phyloP scores from a whole-genome alignment of 2,329 filamentous ascomycete species.

The Penicillium capsulatum region DNA sequence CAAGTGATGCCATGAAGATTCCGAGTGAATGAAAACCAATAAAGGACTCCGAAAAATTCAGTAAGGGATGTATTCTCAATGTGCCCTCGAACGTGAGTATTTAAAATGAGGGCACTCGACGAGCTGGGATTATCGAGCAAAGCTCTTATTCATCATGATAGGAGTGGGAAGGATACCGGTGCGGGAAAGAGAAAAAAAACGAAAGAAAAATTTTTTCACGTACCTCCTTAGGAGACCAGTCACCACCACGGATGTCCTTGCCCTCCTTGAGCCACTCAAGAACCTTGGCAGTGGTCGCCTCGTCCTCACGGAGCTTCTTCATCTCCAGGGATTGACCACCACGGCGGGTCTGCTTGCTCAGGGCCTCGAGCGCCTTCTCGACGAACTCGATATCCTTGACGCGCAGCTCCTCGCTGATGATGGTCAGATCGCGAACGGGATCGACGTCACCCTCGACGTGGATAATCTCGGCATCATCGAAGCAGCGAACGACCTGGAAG shows the following conservation, averaged over 20 bases:
- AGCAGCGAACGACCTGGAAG: slow-evolving; percentile 94
- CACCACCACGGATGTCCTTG: slow-evolving; percentile 88
- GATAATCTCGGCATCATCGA: slow-evolving; percentile 98
- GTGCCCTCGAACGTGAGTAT: slow-evolving; percentile 66
- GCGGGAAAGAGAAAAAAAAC: slow-evolving; percentile 15
- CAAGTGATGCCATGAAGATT: slow-evolving; percentile 17
- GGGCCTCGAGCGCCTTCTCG: slow-evolving; percentile 86
- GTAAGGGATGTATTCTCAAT: slow-evolving; percentile 78
- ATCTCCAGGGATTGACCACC: slow-evolving; percentile 94
- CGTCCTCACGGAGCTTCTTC: slow-evolving; percentile 94
- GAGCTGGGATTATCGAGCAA: slow-evolving; percentile 99
- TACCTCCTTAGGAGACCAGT: slow-evolving; percentile 95
- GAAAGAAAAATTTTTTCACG: slow-evolving; percentile 19
- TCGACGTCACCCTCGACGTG: slow-evolving; percentile 99
- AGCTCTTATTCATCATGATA: slow-evolving; percentile 97
- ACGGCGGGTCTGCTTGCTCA: slow-evolving; percentile 90
- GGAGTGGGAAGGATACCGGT: slow-evolving; percentile 29
- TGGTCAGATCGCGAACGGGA: slow-evolving; percentile 86
- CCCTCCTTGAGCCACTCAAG: slow-evolving; percentile 76
- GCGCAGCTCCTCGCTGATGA: slow-evolving; percentile 93
- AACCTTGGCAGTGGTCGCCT: slow-evolving; percentile 88
- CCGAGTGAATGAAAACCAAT: slow-evolving; percentile 14
- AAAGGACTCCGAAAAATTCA: slow-evolving; percentile 52
- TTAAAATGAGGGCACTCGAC: slow-evolving; percentile 79
- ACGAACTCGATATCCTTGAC: slow-evolving; percentile 99